These are phyloP conservation scores for Cercospora sp. DNA, from an alignment of 2,329 filamentous ascomycete species.

Conservation along the genomic window DNA sequence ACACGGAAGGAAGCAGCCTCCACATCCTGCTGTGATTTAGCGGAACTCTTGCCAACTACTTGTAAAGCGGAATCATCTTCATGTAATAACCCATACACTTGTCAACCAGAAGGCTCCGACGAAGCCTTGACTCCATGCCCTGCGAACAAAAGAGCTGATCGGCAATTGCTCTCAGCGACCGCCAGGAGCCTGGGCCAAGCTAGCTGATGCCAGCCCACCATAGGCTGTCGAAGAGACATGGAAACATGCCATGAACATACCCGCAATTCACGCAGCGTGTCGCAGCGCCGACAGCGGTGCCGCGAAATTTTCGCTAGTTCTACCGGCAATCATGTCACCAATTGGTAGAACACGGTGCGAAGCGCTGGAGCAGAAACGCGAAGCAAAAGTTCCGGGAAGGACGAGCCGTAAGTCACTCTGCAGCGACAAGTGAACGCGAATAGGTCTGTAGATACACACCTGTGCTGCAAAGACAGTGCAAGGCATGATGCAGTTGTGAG, in stretches of 20 bases:
- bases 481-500: neutral
- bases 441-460: neutral
- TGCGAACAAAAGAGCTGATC: neutral
- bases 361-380: neutral
- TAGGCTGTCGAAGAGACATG: neutral
- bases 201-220: neutral
- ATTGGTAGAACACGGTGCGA: neutral
- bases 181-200: neutral
- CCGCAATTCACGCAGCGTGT: neutral
- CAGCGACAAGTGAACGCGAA: neutral
- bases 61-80: neutral
- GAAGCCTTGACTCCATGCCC: neutral
- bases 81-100: neutral
- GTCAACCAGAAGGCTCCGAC: neutral
- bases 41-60: neutral
- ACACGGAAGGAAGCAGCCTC: neutral
- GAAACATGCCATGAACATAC: neutral
- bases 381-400: neutral
- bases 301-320: neutral
- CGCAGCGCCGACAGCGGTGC: too few relatives aligned
- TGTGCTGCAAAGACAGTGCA: neutral
- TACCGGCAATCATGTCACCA: neutral
- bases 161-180: neutral
- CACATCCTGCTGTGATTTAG: neutral
- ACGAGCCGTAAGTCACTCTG: neutral